phyloP scores from a whole-genome alignment of 495 filamentous ascomycete genomes.

The Neurospora sp. region DNA sequence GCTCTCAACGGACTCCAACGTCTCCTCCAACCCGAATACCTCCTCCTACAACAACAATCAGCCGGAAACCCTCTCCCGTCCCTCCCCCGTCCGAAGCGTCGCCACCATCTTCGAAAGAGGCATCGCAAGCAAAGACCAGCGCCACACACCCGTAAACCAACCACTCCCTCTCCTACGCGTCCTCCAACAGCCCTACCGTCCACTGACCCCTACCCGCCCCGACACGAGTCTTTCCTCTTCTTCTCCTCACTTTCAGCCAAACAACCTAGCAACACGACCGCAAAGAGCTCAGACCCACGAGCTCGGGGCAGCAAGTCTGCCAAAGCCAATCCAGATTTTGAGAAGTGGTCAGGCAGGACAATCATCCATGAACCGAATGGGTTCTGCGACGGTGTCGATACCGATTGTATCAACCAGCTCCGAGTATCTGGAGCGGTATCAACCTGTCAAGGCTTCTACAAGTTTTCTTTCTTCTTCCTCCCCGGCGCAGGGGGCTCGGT shows the following conservation, averaged over 20 bases:
- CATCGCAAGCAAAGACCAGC: not conserved
- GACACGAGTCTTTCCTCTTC: not conserved
- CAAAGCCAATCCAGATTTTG: not conserved
- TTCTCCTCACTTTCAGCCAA: not conserved
- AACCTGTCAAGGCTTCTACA: not conserved
- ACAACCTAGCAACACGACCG: not conserved
- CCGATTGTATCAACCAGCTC: not conserved
- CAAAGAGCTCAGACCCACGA: not conserved
- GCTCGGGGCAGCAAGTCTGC: not conserved
- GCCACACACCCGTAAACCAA: not conserved
- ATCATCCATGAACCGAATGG: not conserved
- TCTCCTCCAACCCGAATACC: not conserved
- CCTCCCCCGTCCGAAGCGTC: not conserved
- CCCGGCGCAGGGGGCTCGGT: no score
- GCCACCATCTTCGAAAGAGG: not conserved
- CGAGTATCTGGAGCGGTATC: conserved; percentile 6
- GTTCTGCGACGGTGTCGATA: not conserved
- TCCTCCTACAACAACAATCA: not conserved
- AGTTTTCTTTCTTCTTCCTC: not conserved
- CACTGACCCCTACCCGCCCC: not conserved
- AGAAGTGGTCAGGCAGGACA: not conserved
- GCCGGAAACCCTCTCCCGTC: not conserved
- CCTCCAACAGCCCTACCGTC: not conserved
- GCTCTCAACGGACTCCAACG: not conserved
- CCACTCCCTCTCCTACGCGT: not conserved